Conservation (phyloP, 495 filamentous ascomycete species). For the Tuber calosporum region DNA sequence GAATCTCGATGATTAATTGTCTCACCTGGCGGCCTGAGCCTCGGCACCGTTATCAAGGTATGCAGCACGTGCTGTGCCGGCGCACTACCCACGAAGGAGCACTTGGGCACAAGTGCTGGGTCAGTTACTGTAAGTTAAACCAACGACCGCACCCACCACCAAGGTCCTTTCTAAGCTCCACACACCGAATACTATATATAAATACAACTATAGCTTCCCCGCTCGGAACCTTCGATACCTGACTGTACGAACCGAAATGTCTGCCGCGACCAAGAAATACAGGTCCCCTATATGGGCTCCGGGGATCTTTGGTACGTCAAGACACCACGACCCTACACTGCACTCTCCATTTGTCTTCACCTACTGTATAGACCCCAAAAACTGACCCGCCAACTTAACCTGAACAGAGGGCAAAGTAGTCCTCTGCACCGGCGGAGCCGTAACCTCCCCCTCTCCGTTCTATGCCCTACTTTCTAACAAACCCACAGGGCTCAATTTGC, state of each 20-base stretch:
- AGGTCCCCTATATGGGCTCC: conserved; percentile 35
- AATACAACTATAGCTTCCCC: neutral
- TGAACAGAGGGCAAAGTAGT: conserved; percentile 72
- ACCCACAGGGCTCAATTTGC: conserved; percentile 66
- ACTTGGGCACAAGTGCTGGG: too few species aligned
- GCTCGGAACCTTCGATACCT: neutral
- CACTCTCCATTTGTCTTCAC: neutral
- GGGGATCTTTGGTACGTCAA: conserved; percentile 29
- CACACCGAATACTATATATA: neutral
- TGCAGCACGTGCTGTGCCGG: neutral
- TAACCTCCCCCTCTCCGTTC: conserved; percentile 70
- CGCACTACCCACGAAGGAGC: neutral
- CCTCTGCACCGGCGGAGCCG: conserved; percentile 91
- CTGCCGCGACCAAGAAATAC: conserved; percentile 12
- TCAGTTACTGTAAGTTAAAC: neutral
- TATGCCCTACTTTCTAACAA: conserved; percentile 47
- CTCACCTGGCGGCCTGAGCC: neutral
- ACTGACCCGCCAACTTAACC: neutral
- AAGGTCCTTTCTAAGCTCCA: neutral
- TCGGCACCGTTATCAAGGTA: neutral
- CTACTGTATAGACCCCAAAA: neutral
- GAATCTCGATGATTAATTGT: neutral
- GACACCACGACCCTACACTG: conserved; percentile 35
- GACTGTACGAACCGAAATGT: neutral
- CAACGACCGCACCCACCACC: neutral